Percentiles rank a stretch among this genome's conserved stretches.
Conservation (phyloP, 306 rosid species). For the Pyrus pyrifolia region DNA sequence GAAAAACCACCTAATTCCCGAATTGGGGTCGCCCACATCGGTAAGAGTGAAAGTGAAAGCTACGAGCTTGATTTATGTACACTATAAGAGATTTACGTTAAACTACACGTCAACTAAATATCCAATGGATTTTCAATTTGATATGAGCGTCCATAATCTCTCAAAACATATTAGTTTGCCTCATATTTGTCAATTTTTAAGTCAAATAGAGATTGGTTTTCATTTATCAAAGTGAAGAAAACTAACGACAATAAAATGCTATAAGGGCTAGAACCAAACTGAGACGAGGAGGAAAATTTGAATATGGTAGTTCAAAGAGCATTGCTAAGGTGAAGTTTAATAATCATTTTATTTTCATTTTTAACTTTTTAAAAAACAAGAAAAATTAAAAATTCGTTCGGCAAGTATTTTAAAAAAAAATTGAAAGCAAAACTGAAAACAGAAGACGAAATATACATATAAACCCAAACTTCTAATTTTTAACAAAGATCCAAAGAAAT, state of each 20-base stretch:
- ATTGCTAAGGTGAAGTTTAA: neutral
- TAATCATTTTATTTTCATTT: too few species aligned
- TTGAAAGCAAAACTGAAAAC: neutral
- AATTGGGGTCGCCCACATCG: slow-evolving; percentile 50
- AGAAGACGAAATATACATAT: too few species aligned
- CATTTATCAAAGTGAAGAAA: neutral
- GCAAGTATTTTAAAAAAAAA: neutral
- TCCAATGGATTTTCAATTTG: neutral
- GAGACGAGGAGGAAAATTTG: neutral
- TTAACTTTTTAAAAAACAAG: too few species aligned
- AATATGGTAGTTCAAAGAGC: neutral
- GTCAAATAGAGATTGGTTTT: neutral
- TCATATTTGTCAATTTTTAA: neutral
- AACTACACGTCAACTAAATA: too few species aligned
- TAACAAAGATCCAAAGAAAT: too few species aligned
- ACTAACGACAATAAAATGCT: neutral
- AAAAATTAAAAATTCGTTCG: too few species aligned
- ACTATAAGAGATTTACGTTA: too few species aligned
- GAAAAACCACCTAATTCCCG: slow-evolving; percentile 54
- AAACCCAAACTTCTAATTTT: too few species aligned
- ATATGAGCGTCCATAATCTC: neutral
- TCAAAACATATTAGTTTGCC: neutral
- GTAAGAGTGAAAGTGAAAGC: slow-evolving; percentile 80
- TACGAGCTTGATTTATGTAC: slow-evolving; percentile 41
- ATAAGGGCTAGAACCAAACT: neutral